These are phyloP conservation scores for Colletotrichum filicis DNA, from an alignment of 2,329 filamentous ascomycete species.

Conservation along the genomic window DNA sequence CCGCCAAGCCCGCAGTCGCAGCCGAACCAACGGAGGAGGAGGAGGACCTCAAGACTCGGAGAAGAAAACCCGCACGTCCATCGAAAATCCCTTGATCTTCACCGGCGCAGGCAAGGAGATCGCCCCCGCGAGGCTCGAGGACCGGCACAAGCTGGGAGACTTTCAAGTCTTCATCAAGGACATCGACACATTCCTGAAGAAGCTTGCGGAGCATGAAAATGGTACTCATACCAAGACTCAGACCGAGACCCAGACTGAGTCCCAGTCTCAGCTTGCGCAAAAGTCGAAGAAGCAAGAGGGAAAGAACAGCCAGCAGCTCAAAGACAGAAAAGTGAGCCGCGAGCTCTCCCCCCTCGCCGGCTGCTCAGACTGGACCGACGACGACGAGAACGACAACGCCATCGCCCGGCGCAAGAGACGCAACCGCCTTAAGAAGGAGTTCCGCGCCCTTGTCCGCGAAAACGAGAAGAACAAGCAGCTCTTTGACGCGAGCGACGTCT, in stretches of 20 bases:
- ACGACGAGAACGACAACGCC: not conserved
- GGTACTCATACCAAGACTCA: too few relatives aligned
- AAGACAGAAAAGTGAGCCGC: not conserved
- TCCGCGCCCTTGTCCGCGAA: not conserved
- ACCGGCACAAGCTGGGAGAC: not conserved
- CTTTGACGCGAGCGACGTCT: not conserved
- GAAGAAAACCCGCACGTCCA: not conserved
- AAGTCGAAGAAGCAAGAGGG: not conserved
- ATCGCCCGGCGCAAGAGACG: not conserved
- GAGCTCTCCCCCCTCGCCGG: not conserved
- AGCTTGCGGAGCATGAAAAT: too few relatives aligned
- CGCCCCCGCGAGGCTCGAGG: not conserved
- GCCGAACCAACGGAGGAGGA: too few relatives aligned
- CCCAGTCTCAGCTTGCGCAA: not conserved
- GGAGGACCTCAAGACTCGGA: too few relatives aligned
- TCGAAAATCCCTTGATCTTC: not conserved
- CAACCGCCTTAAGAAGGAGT: not conserved
- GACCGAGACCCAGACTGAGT: not conserved
- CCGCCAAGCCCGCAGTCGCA: not conserved
- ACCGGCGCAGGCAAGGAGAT: not conserved
- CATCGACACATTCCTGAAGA: not conserved
- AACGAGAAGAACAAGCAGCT: not conserved
- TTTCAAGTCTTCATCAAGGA: not conserved
- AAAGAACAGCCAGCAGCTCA: not conserved
- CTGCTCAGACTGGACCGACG: not conserved